phyloP scores from a whole-genome alignment of 2,329 filamentous ascomycete genomes.

The Apiospora marii region DNA sequence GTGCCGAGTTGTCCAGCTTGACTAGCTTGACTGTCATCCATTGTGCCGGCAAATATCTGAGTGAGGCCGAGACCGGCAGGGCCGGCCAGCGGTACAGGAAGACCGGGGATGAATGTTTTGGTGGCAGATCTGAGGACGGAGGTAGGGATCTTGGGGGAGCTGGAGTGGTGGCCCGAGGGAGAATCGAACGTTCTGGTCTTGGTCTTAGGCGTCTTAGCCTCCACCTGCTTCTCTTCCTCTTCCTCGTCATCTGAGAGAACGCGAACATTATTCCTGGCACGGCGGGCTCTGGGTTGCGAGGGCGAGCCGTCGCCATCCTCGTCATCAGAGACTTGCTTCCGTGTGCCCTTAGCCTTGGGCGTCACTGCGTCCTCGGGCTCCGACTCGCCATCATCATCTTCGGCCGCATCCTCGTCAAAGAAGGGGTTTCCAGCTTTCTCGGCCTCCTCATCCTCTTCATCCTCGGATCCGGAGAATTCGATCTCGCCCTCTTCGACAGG shows the following conservation, averaged over 20 bases:
- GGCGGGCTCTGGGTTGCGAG: constrained; percentile 38
- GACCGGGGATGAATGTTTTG: constrained; percentile 74
- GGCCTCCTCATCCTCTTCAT: constrained; percentile 46
- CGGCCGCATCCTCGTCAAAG: constrained; percentile 47
- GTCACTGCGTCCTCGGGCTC: constrained; percentile 31
- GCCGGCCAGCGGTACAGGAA: constrained; percentile 62
- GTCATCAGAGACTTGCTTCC: constrained; percentile 47
- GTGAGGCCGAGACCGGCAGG: constrained; percentile 78
- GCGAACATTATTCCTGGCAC: constrained; percentile 57
- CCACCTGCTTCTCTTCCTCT: constrained; percentile 59
- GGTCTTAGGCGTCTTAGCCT: constrained; percentile 57
- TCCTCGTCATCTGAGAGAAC: constrained; percentile 74
- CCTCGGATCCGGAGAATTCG: constrained; percentile 46
- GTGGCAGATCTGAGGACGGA: constrained; percentile 74
- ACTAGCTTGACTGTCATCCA: constrained; percentile 69
- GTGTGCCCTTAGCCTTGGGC: constrained; percentile 32
- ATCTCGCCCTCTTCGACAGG: constrained; percentile 47
- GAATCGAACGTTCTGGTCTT: constrained; percentile 52
- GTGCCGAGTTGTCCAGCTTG: constrained; percentile 32
- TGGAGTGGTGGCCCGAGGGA: constrained; percentile 49
- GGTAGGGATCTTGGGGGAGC: constrained; percentile 64
- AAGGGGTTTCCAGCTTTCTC: constrained; percentile 36
- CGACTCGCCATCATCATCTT: constrained; percentile 45
- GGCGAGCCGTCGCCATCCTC: constrained; percentile 51
- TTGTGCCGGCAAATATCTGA: constrained; percentile 89